Percentiles rank a stretch among this genome's conserved stretches.
These are phyloP conservation scores for Metschnikowia vanudenii DNA, from an alignment of 805 yeast genomes.

Conservation along the genomic window DNA sequence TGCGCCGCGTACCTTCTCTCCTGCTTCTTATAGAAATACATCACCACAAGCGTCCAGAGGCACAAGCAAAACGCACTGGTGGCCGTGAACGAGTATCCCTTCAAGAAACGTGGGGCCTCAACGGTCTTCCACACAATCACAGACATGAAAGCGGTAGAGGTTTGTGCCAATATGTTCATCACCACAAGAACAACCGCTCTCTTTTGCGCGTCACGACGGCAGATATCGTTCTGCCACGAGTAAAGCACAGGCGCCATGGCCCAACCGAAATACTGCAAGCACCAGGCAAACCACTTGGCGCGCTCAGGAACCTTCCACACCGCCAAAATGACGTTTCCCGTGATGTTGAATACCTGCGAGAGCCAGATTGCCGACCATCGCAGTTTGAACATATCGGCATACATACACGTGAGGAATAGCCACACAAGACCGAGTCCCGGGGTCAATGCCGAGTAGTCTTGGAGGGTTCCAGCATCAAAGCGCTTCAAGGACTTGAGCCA, in stretches of 20 bases:
- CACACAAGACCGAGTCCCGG: conserved; percentile 45
- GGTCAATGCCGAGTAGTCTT: conserved; percentile 45
- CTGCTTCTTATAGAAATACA: conserved; percentile 43
- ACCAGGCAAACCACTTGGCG: conserved; percentile 67
- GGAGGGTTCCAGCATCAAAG: conserved; percentile 30
- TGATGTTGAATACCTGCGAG: conserved; percentile 53
- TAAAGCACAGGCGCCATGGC: conserved; percentile 62
- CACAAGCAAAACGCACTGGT: conserved; percentile 45
- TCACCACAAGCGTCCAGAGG: conserved; percentile 50
- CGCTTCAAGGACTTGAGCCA: conserved; percentile 47
- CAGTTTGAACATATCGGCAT: conserved; percentile 35
- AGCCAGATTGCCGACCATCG: conserved; percentile 54
- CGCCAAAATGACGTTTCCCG: conserved; percentile 55
- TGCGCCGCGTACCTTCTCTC: conserved; percentile 33
- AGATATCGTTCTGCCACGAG: conserved; percentile 56
- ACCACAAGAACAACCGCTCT: conserved; percentile 57
- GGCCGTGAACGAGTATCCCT: conserved; percentile 55
- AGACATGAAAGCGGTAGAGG: conserved; percentile 51
- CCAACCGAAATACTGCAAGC: conserved; percentile 59
- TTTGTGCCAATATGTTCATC: conserved; percentile 54
- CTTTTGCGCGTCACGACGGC: conserved; percentile 54
- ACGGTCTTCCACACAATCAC: conserved; percentile 54
- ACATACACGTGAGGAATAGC: conserved; percentile 36
- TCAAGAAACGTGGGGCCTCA: conserved; percentile 55
- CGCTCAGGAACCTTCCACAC: conserved; percentile 55